Evolutionary conservation across 1,284 basidiomycete genomes (phyloP).

Genomic region (Ceratobasidium sp.): DNA sequence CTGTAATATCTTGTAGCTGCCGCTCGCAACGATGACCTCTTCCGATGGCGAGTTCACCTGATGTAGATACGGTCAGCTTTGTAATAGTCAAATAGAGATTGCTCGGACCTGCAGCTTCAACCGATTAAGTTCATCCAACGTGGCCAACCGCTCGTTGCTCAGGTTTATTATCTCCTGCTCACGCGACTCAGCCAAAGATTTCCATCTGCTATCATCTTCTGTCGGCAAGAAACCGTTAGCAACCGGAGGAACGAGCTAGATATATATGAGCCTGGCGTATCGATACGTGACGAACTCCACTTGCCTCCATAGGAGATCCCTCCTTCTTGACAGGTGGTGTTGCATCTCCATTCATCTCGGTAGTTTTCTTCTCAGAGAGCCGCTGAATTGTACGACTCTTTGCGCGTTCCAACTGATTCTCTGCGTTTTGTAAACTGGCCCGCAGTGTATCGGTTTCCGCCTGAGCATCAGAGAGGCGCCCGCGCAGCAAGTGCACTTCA

Average conservation of each 20-base stretch:
- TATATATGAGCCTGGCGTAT: neutral
- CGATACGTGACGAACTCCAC: neutral
- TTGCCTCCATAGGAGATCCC: slow-evolving; percentile 15
- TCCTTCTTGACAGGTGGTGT: slow-evolving; percentile 31
- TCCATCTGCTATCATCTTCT: slow-evolving; percentile 22
- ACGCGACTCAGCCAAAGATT: slow-evolving; percentile 37
- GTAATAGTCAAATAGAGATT: neutral
- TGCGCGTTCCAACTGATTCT: slow-evolving; percentile 76
- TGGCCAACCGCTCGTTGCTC: slow-evolving; percentile 25
- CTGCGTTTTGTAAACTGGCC: slow-evolving; percentile 65
- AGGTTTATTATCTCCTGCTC: slow-evolving; percentile 27
- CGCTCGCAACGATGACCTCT: slow-evolving; percentile 57
- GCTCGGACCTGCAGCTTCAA: slow-evolving; percentile 40
- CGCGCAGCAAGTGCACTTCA: slow-evolving; percentile 65
- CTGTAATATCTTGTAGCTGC: slow-evolving; percentile 59
- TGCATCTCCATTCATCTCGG: slow-evolving; percentile 2
- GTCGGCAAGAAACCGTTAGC: slow-evolving; percentile 2
- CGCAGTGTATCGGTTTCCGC: slow-evolving; percentile 63
- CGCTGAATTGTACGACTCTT: slow-evolving; percentile 67
- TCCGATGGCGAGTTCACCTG: slow-evolving; percentile 58
- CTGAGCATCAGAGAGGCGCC: slow-evolving; percentile 64
- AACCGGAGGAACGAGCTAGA: neutral
- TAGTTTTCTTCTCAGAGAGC: slow-evolving; percentile 34
- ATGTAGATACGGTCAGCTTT: neutral
- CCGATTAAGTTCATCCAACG: slow-evolving; percentile 37